A percentile compares a stretch with the other conserved stretches of the same genome.
Conservation (phyloP, 768 basidiomycete genomes). For the Daedaleopsis sinensis region DNA sequence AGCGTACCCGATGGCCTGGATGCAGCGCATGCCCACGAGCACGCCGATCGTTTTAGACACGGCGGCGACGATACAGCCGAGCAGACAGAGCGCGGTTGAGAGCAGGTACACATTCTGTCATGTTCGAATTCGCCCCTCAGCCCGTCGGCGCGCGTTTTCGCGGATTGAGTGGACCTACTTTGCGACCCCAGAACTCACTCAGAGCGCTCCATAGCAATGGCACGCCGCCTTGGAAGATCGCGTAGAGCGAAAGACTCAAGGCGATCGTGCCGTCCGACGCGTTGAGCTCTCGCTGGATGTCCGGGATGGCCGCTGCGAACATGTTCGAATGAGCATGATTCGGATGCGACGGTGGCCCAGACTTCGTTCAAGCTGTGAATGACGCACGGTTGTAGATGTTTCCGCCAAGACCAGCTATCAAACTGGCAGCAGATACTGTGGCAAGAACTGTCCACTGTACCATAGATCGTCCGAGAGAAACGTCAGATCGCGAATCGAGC, state of each 20-base stretch:
- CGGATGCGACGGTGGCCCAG: neutral
- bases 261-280: conserved; percentile 67
- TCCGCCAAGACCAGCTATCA: conserved; percentile 58
- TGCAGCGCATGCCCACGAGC: conserved; percentile 66
- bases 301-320: conserved; percentile 57
- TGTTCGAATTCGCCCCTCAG: neutral
- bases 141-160: neutral
- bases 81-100: conserved; percentile 53
- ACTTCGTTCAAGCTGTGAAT: too few species aligned
- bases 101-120: conserved; percentile 54
- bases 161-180: conserved; percentile 41
- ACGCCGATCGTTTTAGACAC: conserved; percentile 54
- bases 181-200: conserved; percentile 78
- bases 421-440: conserved; percentile 53
- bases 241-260: conserved; percentile 70
- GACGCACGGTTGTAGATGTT: conserved; percentile 67
- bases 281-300: conserved; percentile 61
- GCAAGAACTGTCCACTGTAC: conserved; percentile 40
- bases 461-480: neutral
- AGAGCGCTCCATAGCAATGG: conserved; percentile 71
- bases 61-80: conserved; percentile 61
- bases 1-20: conserved; percentile 66
- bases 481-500: too few species aligned
- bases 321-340: neutral
- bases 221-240: conserved; percentile 67